A percentile compares a stretch with the other conserved stretches of the same genome.
These are phyloP conservation scores for Solanum corneliomulleri DNA, from an alignment of 257 asterid genomes.

Conservation along the genomic window DNA sequence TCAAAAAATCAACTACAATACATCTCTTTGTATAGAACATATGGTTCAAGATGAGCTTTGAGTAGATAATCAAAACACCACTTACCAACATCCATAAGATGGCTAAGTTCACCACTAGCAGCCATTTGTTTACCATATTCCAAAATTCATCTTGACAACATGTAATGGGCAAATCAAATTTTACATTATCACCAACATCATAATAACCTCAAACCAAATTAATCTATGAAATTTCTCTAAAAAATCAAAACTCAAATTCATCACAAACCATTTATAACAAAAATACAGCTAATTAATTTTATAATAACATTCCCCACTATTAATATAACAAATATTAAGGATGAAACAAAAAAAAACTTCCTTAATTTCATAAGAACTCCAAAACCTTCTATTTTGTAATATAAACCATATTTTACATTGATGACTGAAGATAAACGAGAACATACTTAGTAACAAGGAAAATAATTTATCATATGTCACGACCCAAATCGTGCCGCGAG, in stretches of 20 bases:
- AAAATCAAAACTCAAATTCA: not conserved
- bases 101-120: constrained; percentile 59
- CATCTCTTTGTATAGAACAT: constrained; percentile 74
- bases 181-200: constrained; percentile 94
- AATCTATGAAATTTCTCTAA: constrained; percentile 29
- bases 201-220: constrained; percentile 95
- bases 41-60: constrained; percentile 82
- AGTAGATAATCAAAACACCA: constrained; percentile 46
- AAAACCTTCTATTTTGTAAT: no score
- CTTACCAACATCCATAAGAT: constrained; percentile 43
- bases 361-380: no score
- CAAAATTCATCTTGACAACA: constrained; percentile 86
- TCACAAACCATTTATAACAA: no score
- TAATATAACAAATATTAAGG: no score
- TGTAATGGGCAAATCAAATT: constrained; percentile 96
- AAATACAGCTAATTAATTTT: not conserved
- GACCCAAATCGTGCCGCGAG: no score
- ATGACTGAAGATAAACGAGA: no score
- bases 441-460: no score
- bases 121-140: constrained; percentile 80
- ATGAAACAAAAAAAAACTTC: no score
- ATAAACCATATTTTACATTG: no score
- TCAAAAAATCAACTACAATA: no score
- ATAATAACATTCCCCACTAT: constrained; percentile 43
- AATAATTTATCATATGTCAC: no score